A percentile compares a stretch with the other conserved stretches of the same genome.
Evolutionary conservation across 345 rosid species (phyloP).

Genomic region (Reutealis trisperma): DNA sequence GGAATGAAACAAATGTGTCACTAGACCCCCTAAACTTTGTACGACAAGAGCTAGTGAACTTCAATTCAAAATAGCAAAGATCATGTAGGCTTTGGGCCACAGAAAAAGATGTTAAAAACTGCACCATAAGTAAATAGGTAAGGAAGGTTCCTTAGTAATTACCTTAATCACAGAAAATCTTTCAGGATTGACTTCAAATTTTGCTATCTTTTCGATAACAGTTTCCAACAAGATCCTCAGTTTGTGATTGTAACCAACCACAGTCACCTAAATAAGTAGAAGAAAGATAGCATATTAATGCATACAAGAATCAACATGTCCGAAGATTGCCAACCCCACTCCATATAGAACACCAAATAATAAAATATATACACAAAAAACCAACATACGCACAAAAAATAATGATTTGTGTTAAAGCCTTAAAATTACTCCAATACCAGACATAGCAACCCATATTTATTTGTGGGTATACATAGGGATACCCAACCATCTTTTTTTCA

Average conservation of each 20-base stretch:
- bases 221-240: slow-evolving; percentile 76
- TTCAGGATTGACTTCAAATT: slow-evolving; percentile 74
- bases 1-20: not conserved
- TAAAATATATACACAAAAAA: no score
- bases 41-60: not conserved
- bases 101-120: not conserved
- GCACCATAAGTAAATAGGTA: not conserved
- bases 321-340: not conserved
- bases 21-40: not conserved
- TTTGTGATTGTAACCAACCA: slow-evolving; percentile 90
- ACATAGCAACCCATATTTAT: no score
- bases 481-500: no score
- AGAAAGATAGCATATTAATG: not conserved
- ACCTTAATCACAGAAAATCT: slow-evolving; percentile 92
- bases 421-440: no score
- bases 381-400: not conserved
- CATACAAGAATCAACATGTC: not conserved
- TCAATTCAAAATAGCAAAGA: not conserved
- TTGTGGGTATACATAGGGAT: no score
- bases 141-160: slow-evolving; percentile 11
- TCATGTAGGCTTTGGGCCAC: not conserved
- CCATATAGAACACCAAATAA: no score
- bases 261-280: slow-evolving; percentile 52
- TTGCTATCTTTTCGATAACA: slow-evolving; percentile 61
- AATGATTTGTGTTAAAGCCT: not conserved